Percentiles rank a stretch among this genome's conserved stretches.
phyloP scores from a whole-genome alignment of 2,329 filamentous ascomycete genomes.

The Aspergillus pseudonomiae region DNA sequence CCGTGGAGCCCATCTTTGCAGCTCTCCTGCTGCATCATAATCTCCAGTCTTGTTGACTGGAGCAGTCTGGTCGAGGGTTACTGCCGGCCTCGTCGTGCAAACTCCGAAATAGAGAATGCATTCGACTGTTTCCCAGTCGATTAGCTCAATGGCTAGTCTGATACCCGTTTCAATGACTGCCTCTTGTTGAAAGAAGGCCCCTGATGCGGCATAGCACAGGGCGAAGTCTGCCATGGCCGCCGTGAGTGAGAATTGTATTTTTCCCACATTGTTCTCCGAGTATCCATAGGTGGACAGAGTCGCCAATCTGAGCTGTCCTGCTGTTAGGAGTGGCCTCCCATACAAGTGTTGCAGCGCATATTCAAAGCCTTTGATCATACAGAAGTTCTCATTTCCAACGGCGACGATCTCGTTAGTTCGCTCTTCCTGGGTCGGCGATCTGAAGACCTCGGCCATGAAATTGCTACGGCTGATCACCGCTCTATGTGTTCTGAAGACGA shows the following conservation, averaged over 20 bases:
- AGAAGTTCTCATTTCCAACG: conserved; percentile 25
- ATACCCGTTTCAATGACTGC: conserved; percentile 31
- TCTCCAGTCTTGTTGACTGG: conserved; percentile 3
- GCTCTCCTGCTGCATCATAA: background rate
- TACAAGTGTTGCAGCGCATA: conserved; percentile 33
- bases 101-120: conserved; percentile 32
- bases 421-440: conserved; percentile 2
- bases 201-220: conserved; percentile 34
- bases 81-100: conserved; percentile 22
- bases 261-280: conserved; percentile 4
- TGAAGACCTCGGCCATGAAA: conserved; percentile 23
- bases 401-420: conserved; percentile 17
- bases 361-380: conserved; percentile 28
- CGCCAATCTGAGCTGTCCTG: conserved; percentile 16
- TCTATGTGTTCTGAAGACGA: conserved; percentile 25
- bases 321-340: conserved; percentile 24
- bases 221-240: conserved; percentile 31
- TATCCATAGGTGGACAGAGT: conserved; percentile 22
- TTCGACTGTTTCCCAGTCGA: conserved; percentile 36
- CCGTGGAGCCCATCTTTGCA: conserved; percentile 16
- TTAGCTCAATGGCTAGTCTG: conserved; percentile 23
- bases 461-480: conserved; percentile 30
- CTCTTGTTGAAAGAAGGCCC: conserved; percentile 32
- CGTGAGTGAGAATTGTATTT: conserved; percentile 17
- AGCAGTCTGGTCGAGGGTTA: conserved; percentile 15